Conservation (phyloP, 1,139 yeast genomes). For the Debaryomycetaceae sp. region DNA sequence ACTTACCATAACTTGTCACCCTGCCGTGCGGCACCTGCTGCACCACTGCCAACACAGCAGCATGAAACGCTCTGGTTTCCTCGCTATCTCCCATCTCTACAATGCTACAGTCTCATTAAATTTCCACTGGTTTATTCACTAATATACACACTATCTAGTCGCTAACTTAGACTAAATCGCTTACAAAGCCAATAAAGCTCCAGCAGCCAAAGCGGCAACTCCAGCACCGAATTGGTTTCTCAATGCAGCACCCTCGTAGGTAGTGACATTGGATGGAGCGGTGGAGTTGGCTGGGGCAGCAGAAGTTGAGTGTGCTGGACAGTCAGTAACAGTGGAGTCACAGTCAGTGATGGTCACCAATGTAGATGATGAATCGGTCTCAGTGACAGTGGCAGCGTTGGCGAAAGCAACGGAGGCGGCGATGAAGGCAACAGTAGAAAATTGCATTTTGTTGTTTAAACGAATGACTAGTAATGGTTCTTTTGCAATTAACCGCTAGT, state of each 20-base stretch:
- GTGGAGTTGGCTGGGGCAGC: constrained; percentile 13
- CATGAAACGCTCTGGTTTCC: constrained; percentile 56
- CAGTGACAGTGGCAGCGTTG: constrained; percentile 33
- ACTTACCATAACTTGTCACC: constrained; percentile 63
- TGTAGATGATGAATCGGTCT: constrained; percentile 26
- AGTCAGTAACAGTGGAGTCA: constrained; percentile 35
- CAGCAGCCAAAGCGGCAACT: constrained; percentile 50
- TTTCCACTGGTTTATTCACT: constrained; percentile 1
- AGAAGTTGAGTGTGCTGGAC: constrained; percentile 29
- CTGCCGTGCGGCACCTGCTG: constrained; percentile 58
- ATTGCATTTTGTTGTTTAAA: constrained; percentile 32
- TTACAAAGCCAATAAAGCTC: constrained; percentile 52
- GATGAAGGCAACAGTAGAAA: constrained; percentile 45
- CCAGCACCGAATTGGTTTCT: constrained; percentile 38
- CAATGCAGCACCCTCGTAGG: constrained; percentile 33
- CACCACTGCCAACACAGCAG: constrained; percentile 57
- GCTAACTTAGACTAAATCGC: constrained; percentile 9
- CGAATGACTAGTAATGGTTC: constrained; percentile 31
- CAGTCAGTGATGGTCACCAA: constrained; percentile 44
- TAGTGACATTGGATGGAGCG: constrained; percentile 20
- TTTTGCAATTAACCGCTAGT: constrained; percentile 1
- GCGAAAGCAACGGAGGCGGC: constrained; percentile 38
- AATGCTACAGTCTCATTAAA: not conserved
- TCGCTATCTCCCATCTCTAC: constrained; percentile 28
- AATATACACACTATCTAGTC: constrained; percentile 11